Evolutionary conservation across 352 stramenopile genomes (phyloP).

Genomic region (Phytophthora melonis): DNA sequence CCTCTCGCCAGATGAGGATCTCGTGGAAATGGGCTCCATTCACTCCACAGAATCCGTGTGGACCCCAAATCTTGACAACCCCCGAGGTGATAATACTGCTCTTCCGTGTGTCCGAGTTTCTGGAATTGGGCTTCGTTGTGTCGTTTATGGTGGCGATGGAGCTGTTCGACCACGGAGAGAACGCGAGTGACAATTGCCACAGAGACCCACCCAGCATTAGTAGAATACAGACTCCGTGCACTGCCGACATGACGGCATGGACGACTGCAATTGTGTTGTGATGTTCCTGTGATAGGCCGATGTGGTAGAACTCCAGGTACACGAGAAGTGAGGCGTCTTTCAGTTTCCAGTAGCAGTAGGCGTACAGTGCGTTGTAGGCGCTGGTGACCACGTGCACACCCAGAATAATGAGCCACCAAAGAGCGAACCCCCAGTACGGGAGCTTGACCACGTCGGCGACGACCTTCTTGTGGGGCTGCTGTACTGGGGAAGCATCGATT

Average conservation of each 20-base stretch:
- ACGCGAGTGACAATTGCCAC: constrained; percentile 7
- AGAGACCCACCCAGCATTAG: constrained; percentile 7
- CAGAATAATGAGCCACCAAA: not conserved
- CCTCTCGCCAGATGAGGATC: constrained; percentile 11
- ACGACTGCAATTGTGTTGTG: constrained; percentile 16
- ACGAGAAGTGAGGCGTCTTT: constrained; percentile 1
- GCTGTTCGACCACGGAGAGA: constrained; percentile 6
- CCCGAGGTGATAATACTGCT: not conserved
- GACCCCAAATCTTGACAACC: not conserved
- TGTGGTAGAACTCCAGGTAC: constrained; percentile 16
- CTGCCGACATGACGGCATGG: constrained; percentile 25
- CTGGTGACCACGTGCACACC: not conserved
- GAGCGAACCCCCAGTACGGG: not conserved
- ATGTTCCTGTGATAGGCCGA: constrained; percentile 20
- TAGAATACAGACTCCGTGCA: constrained; percentile 28
- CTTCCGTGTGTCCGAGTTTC: not conserved
- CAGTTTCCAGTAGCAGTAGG: constrained; percentile 13
- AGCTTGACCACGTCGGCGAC: not conserved
- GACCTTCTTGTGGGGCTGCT: not conserved
- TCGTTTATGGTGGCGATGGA: not conserved
- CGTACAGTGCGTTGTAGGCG: constrained; percentile 13
- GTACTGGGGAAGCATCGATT: not conserved
- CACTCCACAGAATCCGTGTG: not conserved
- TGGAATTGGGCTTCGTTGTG: not conserved
- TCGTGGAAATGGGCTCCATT: constrained; percentile 4